Evolutionary conservation across 345 rosid genomes (phyloP).

Genomic region (Eucalyptus paniculata): DNA sequence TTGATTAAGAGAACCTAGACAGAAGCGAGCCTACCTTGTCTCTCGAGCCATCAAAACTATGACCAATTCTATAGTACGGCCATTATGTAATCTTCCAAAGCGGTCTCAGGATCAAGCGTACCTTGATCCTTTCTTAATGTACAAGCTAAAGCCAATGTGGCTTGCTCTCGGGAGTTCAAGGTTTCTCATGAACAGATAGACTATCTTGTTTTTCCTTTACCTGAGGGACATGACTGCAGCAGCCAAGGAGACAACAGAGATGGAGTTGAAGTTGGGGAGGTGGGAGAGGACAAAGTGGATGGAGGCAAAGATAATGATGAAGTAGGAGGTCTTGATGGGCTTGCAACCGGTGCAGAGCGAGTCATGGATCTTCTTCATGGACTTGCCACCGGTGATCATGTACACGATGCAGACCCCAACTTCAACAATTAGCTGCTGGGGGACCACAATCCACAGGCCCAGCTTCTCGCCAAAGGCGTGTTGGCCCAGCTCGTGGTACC

Average conservation of each 20-base stretch:
- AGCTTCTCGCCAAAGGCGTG: slow-evolving; percentile 73
- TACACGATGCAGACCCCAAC: slow-evolving; percentile 57
- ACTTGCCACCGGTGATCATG: slow-evolving; percentile 84
- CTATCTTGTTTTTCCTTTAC: neutral
- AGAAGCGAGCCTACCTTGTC: neutral
- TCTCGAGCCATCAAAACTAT: neutral
- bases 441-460: slow-evolving; percentile 72
- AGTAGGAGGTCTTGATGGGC: slow-evolving; percentile 35
- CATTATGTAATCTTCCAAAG: neutral
- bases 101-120: neutral
- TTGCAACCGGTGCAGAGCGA: slow-evolving; percentile 35
- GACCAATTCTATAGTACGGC: neutral
- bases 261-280: slow-evolving; percentile 72
- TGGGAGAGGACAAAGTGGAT: slow-evolving; percentile 61
- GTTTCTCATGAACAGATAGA: neutral
- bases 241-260: slow-evolving; percentile 42
- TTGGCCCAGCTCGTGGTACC: slow-evolving; percentile 77
- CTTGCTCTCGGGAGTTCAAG: neutral
- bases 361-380: slow-evolving; percentile 58
- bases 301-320: slow-evolving; percentile 65
- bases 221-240: slow-evolving; percentile 84
- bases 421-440: slow-evolving; percentile 66
- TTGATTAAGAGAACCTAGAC: neutral
- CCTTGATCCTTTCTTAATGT: neutral
- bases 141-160: neutral